Evolutionary conservation across 805 yeast genomes (phyloP).

Genomic region (Allodekkera sacchari): DNA sequence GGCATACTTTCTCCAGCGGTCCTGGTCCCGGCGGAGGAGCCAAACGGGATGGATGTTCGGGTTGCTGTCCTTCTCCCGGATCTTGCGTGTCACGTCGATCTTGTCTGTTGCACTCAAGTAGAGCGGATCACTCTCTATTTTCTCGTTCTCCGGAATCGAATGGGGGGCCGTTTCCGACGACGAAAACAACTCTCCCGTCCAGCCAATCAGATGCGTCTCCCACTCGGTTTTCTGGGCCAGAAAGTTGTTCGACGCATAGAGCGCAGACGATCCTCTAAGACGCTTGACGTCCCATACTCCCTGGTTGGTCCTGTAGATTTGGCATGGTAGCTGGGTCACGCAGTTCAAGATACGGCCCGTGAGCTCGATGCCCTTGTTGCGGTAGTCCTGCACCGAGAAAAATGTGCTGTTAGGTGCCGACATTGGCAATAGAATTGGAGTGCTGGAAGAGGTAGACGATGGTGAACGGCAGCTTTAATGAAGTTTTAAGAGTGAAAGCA

Average conservation of each 20-base stretch:
- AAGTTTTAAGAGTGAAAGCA: no score
- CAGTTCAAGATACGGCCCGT: conserved; percentile 64
- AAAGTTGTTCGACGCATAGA: conserved; percentile 66
- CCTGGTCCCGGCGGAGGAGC: conserved; percentile 72
- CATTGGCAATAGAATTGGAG: conserved; percentile 1
- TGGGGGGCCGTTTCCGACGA: conserved; percentile 18
- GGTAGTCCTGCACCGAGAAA: conserved; percentile 8
- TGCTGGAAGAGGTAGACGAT: no score
- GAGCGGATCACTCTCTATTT: conserved; percentile 49
- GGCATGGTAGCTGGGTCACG: conserved; percentile 61
- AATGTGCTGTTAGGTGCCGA: not conserved
- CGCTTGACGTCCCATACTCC: conserved; percentile 53
- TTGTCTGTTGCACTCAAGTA: conserved; percentile 53
- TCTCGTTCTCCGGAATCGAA: conserved; percentile 16
- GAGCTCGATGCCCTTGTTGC: conserved; percentile 25
- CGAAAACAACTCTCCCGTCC: conserved; percentile 82
- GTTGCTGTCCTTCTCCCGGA: conserved; percentile 37
- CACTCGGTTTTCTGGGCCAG: conserved; percentile 61
- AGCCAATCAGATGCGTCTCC: conserved; percentile 84
- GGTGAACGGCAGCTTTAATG: no score
- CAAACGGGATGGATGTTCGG: conserved; percentile 76
- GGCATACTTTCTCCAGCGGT: conserved; percentile 82
- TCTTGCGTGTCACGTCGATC: conserved; percentile 35
- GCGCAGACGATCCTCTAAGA: conserved; percentile 75
- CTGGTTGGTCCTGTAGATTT: conserved; percentile 35